Percentiles rank a stretch among this genome's conserved stretches.
These are phyloP conservation scores for Cercophora scortea DNA, from an alignment of 495 filamentous ascomycete species.

Conservation along the genomic window DNA sequence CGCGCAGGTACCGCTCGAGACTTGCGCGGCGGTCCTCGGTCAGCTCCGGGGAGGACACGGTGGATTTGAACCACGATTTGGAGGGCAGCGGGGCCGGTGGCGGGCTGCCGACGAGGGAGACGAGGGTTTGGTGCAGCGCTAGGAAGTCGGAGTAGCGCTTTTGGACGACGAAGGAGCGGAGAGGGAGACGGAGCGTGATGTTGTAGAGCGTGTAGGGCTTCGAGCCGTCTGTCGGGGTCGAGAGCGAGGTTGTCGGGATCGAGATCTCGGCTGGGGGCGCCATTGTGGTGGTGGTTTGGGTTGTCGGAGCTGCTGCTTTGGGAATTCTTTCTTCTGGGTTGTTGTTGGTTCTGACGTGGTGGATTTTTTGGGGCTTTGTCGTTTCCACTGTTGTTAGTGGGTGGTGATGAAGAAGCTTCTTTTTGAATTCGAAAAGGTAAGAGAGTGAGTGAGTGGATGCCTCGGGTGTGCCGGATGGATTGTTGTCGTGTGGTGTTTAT, in stretches of 20 bases:
- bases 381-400: not conserved
- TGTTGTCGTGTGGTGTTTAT: too few species aligned
- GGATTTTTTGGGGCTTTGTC: not conserved
- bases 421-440: too few species aligned
- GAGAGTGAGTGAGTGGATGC: too few species aligned
- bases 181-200: constrained; percentile 77
- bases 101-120: constrained; percentile 48
- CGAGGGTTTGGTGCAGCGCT: constrained; percentile 63
- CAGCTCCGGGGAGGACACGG: constrained; percentile 63
- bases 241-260: constrained; percentile 66
- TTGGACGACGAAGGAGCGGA: constrained; percentile 77
- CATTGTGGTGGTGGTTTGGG: constrained; percentile 39
- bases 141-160: constrained; percentile 95
- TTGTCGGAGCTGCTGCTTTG: too few species aligned
- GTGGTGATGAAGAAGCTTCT: too few species aligned
- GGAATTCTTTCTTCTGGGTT: not conserved
- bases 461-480: too few species aligned
- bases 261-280: constrained; percentile 70
- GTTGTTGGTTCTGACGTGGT: not conserved
- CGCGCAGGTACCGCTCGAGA: constrained; percentile 74
- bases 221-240: constrained; percentile 36
- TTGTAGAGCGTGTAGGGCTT: constrained; percentile 90
- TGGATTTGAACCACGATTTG: constrained; percentile 83
- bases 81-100: constrained; percentile 60
- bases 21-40: constrained; percentile 70